These are phyloP conservation scores for Camellia sinensis DNA, from an alignment of 148 eudicot genomes.

Conservation along the genomic window DNA sequence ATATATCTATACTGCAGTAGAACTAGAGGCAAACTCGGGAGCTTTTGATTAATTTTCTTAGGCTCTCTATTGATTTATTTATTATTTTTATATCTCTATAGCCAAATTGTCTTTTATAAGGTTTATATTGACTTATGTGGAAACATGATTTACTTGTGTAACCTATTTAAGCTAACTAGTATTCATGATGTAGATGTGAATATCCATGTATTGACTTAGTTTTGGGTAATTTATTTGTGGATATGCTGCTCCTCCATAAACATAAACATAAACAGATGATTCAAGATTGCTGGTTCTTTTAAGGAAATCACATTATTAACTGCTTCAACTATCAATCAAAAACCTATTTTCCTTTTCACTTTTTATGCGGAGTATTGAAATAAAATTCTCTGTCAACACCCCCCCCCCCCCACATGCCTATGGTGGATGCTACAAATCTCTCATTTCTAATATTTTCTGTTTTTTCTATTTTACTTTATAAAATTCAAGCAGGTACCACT, in stretches of 20 bases:
- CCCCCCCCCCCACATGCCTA: not conserved
- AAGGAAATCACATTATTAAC: not conserved
- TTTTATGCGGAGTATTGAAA: no score
- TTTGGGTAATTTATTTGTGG: not conserved
- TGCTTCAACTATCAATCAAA: not conserved
- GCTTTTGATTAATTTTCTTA: constrained; percentile 1
- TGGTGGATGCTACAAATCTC: not conserved
- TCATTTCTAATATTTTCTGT: not conserved
- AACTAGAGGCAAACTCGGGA: not conserved
- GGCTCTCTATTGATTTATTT: not conserved
- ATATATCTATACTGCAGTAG: not conserved
- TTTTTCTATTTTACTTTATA: not conserved
- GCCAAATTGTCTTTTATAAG: not conserved
- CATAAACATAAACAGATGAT: not conserved
- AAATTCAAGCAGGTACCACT: constrained; percentile 36
- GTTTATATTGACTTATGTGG: not conserved
- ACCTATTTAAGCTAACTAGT: not conserved
- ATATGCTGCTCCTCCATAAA: not conserved
- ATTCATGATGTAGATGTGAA: not conserved
- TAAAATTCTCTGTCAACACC: no score
- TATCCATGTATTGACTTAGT: not conserved
- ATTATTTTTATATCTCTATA: not conserved
- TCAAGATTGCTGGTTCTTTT: constrained; percentile 4
- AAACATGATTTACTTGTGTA: not conserved
- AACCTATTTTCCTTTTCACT: no score